Percentiles rank a stretch among this genome's conserved stretches.
These are phyloP conservation scores for Tolypocladium sp. DNA, from an alignment of 2,329 filamentous ascomycete species.

Conservation along the genomic window DNA sequence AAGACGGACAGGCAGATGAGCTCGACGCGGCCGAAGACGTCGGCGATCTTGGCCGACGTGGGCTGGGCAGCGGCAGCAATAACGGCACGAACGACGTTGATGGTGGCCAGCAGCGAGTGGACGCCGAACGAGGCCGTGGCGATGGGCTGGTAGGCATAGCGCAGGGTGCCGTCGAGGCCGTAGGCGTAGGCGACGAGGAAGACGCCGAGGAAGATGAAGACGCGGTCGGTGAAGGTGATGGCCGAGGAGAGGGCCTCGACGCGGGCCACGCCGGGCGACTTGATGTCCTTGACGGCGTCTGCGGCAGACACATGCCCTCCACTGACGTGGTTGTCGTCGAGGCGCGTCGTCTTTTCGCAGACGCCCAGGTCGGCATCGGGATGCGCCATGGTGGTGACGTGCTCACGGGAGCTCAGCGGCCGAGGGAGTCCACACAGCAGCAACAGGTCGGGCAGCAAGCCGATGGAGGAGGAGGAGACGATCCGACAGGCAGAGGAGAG, in stretches of 20 bases:
- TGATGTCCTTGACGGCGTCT: slow-evolving; percentile 19
- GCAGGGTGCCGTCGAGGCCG: slow-evolving; percentile 48
- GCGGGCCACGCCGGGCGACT: slow-evolving; percentile 46
- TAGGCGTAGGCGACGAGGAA: slow-evolving; percentile 58
- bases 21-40: slow-evolving; percentile 55
- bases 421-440: too few relatives aligned
- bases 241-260: slow-evolving; percentile 47
- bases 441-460: too few relatives aligned
- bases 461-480: too few relatives aligned
- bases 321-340: neutral
- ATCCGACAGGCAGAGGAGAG: too few relatives aligned
- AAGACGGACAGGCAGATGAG: slow-evolving; percentile 44
- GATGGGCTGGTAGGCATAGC: slow-evolving; percentile 44
- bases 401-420: too few relatives aligned
- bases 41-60: slow-evolving; percentile 50
- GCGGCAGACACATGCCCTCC: slow-evolving; percentile 6
- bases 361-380: neutral
- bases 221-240: slow-evolving; percentile 41
- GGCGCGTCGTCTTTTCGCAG: slow-evolving; percentile 2
- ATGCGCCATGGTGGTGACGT: neutral
- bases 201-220: slow-evolving; percentile 49
- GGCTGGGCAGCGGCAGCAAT: slow-evolving; percentile 50
- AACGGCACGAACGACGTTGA: slow-evolving; percentile 48
- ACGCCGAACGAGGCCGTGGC: slow-evolving; percentile 39
- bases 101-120: slow-evolving; percentile 48